Base-by-base conservation (phyloP, 306 rosid genomes). In the Canavalia ensiformis region DNA sequence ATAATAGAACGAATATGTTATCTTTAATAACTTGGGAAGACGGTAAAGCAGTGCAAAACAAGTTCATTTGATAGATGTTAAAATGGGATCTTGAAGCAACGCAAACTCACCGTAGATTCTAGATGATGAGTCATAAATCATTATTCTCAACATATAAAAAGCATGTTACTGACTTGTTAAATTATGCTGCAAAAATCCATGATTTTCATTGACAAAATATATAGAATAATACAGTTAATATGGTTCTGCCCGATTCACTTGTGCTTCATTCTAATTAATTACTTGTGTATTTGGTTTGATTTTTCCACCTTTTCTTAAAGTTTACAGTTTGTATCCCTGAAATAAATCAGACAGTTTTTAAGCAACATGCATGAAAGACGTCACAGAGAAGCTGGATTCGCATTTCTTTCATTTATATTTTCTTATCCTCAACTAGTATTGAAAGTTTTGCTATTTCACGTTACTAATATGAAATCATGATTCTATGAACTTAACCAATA, bases 291-390 rank as follows among this genome's bases (percentile, higher is more conserved):
- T 58, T n/a, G 42, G 45, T 49, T 62, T 10, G 25, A 34, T 8
- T 12, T 54, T 6, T 18, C 10, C 13, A 49, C 64, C 29, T 50
- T 80, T 77, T 46, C 59, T 39, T 44, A 50, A 34, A 49, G 30
- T 25, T 65, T 45, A 30, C 46, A 5, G 57, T 65, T 5, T 54
- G 33, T 77, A 37, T 37, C 4, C 69, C 46, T 30, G 86, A 76
- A 87, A 87, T 84, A 84, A 78, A 68, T 81, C 25, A 25, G 10
- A 37, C 34, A 12, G 1, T 9, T 25, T 68, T 56, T 7, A 57
- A 57, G 13, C 37, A 57, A 30, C 64, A 57, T 57, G 63, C 63
- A 57, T 28, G 12, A 34, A 57, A 57, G 37, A 57, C 37, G 64
- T 57, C 10, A 57, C 28, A 29, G 6, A 2, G 37, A 57, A 57